A percentile compares a stretch with the other conserved stretches of the same genome.
phyloP scores from a whole-genome alignment of 2,329 filamentous ascomycete species.

The Colletotrichum noveboracense region DNA sequence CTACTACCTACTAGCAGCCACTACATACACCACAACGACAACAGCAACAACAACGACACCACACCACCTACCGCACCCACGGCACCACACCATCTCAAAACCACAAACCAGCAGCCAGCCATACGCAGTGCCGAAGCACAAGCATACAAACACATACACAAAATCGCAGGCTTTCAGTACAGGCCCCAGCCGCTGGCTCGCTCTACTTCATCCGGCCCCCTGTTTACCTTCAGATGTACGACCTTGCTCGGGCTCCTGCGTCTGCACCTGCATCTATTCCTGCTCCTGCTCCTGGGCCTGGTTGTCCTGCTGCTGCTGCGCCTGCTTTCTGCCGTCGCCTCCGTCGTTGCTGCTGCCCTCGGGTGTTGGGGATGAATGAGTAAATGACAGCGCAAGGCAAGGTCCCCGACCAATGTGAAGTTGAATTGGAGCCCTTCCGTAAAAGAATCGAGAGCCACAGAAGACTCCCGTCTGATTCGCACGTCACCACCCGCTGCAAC shows the following conservation, averaged over 20 bases:
- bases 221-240: slow-evolving; percentile 8
- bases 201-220: neutral
- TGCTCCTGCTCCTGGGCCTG: neutral
- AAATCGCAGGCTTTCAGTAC: neutral
- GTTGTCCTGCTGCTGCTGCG: neutral
- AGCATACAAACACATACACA: neutral
- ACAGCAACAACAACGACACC: neutral
- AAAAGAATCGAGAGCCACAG: neutral
- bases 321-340: neutral
- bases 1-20: neutral
- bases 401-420: neutral
- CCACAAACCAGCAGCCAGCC: neutral
- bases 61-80: neutral
- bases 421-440: neutral
- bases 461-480: neutral
- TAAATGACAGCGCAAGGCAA: neutral
- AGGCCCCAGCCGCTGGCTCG: neutral
- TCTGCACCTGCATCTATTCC: neutral
- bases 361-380: neutral
- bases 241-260: neutral
- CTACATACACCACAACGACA: neutral
- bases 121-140: neutral
- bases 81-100: neutral
- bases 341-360: neutral
- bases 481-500: neutral